Conservation (phyloP, 129 eudicot species). For the Deinandra increscens region DNA sequence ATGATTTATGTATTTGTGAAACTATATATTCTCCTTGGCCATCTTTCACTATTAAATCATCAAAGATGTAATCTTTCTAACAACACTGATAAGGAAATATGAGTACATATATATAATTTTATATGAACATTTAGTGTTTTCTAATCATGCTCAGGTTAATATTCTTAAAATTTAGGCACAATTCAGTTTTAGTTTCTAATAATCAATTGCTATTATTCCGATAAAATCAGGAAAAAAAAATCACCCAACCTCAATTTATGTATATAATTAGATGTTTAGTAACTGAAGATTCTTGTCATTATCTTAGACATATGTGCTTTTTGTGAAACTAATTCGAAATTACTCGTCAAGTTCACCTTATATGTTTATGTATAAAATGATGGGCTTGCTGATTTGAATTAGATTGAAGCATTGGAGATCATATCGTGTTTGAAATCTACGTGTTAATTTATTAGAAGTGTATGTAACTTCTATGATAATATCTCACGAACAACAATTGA, state of each 20-base stretch:
- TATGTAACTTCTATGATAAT: background rate
- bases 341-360: background rate
- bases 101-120: background rate
- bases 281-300: background rate
- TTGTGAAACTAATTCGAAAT: background rate
- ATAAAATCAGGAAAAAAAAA: no score
- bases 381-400: background rate
- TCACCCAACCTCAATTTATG: background rate
- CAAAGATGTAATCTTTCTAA: background rate
- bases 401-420: background rate
- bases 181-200: background rate
- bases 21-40: constrained; percentile 9
- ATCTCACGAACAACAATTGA: no score
- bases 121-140: background rate
- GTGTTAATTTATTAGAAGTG: background rate
- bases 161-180: background rate
- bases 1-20: background rate
- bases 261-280: background rate
- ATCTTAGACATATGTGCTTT: background rate
- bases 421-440: background rate
- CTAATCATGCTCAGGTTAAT: background rate
- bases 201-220: background rate
- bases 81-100: background rate
- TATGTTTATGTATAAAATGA: background rate
- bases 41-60: background rate